Percentiles rank a stretch among this genome's conserved stretches.
Conservation (phyloP, 202 grass and related monocot genomes). For the Zizania palustris region DNA sequence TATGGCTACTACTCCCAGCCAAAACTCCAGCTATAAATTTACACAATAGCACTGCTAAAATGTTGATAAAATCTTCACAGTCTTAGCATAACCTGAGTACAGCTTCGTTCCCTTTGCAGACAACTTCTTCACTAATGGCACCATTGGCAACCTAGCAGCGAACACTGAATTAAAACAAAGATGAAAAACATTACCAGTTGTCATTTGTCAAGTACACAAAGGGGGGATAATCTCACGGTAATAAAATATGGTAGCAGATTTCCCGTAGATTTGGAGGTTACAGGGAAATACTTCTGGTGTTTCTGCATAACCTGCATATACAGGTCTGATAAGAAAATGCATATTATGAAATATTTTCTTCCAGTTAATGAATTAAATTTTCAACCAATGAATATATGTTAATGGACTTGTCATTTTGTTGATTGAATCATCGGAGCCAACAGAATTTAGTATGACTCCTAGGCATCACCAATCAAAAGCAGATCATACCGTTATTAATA, state of each 20-base stretch:
- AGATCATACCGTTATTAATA: slow-evolving; percentile 83
- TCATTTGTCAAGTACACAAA: slow-evolving; percentile 30
- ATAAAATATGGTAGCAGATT: slow-evolving; percentile 90
- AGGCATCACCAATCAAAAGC: slow-evolving; percentile 21
- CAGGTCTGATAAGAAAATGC: slow-evolving; percentile 32
- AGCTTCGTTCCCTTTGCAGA: slow-evolving; percentile 92
- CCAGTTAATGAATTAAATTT: slow-evolving; percentile 4
- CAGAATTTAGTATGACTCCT: slow-evolving; percentile 3
- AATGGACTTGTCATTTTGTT: slow-evolving; percentile 10
- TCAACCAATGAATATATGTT: neutral
- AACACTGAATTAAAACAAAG: slow-evolving; percentile 35
- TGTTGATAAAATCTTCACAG: slow-evolving; percentile 19
- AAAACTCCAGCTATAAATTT: slow-evolving; percentile 26
- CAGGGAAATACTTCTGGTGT: slow-evolving; percentile 92
- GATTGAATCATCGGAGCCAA: slow-evolving; percentile 17
- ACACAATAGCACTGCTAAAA: neutral
- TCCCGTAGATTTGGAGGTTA: slow-evolving; percentile 58
- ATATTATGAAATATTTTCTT: slow-evolving; percentile 4
- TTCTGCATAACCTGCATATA: slow-evolving; percentile 93
- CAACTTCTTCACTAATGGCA: slow-evolving; percentile 70
- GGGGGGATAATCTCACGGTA: slow-evolving; percentile 59
- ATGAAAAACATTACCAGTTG: slow-evolving; percentile 12
- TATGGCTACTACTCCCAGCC: slow-evolving; percentile 5
- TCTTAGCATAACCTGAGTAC: slow-evolving; percentile 70
- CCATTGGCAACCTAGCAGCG: slow-evolving; percentile 88